Base-by-base conservation (phyloP, 352 stramenopile species). In the Pilasporangium apinafurcum region DNA sequence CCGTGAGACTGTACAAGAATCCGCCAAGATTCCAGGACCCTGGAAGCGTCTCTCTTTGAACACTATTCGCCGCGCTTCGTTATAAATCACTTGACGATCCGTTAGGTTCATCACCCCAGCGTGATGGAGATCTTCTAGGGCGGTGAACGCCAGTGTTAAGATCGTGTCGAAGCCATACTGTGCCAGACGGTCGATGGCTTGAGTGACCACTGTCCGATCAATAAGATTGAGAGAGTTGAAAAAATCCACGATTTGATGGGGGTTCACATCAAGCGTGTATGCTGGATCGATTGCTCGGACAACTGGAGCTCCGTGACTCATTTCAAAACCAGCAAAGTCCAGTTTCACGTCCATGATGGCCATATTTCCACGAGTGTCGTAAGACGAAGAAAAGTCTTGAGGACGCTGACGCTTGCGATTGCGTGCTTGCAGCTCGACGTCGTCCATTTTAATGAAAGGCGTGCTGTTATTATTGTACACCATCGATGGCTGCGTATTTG, bases 151-250 rank as follows among this genome's bases (percentile, higher is more conserved):
- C 31, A 87, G 56, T 22, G 71, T 60, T 3, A 73, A 26, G 13
- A 72, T 44, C 56, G 71, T 75, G 56, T 87, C 75, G 44, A 81
- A 87, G 28, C 75, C 75, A 48, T 83, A 60, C 32, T 68, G 59
- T 10, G 46, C 55, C 8, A 87, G 69, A 0, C 44, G 55, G 21
- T 73, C 59, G n/a, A 51, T 33, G 14, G 65, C 58, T 17, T 66
- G 46, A 13, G 45, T 43, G 40, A 83, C 20, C 24, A 66, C 46
- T 0, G 40, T 27, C 4, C 49, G 35, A 40, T 87, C 60, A 24
- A 60, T 48, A 33, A 81, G 64, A 21, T 64, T 65, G 35, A 87
- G 61, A 29, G 38, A 63, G 44, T 73, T 63, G 37, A 87, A 60
- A 38, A 87, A 74, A 13, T 48, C 56, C 13, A 66, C 46, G 29